These are phyloP conservation scores for Pichia deserticola DNA, from an alignment of 805 yeast genomes.

Conservation along the genomic window DNA sequence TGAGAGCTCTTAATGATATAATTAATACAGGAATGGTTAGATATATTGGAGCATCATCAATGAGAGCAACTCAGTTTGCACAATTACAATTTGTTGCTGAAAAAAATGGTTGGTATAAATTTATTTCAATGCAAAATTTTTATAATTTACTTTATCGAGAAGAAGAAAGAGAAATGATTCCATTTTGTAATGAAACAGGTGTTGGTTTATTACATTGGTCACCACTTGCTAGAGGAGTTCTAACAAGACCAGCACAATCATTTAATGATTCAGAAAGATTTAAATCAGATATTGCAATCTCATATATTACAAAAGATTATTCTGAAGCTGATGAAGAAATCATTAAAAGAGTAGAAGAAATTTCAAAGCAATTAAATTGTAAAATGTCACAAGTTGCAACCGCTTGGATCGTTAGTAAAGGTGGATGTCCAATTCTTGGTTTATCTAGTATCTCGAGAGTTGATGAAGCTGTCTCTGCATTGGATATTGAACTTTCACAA, in stretches of 20 bases:
- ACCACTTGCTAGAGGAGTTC: slow-evolving; percentile 46
- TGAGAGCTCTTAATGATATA: slow-evolving; percentile 48
- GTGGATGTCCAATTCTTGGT: slow-evolving; percentile 51
- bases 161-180: slow-evolving; percentile 55
- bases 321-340: slow-evolving; percentile 29
- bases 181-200: slow-evolving; percentile 42
- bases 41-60: slow-evolving; percentile 56
- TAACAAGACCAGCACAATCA: slow-evolving; percentile 3
- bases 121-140: slow-evolving; percentile 49
- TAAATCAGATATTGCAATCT: slow-evolving; percentile 30
- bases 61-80: slow-evolving; percentile 49
- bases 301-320: slow-evolving; percentile 10
- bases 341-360: slow-evolving; percentile 43
- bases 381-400: slow-evolving; percentile 49
- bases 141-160: slow-evolving; percentile 51
- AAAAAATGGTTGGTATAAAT: slow-evolving; percentile 46
- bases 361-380: slow-evolving; percentile 39
- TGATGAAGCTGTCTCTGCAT: slow-evolving; percentile 41
- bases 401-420: slow-evolving; percentile 50
- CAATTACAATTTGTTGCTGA: slow-evolving; percentile 51
- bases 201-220: slow-evolving; percentile 56
- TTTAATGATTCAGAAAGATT: slow-evolving; percentile 9
- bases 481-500: slow-evolving; percentile 32
- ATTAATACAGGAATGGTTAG: slow-evolving; percentile 39
- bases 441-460: slow-evolving; percentile 39